Percentiles rank a stretch among this genome's conserved stretches.
These are phyloP conservation scores for Paulownia fortunei DNA, from an alignment of 257 asterid genomes.

Conservation along the genomic window DNA sequence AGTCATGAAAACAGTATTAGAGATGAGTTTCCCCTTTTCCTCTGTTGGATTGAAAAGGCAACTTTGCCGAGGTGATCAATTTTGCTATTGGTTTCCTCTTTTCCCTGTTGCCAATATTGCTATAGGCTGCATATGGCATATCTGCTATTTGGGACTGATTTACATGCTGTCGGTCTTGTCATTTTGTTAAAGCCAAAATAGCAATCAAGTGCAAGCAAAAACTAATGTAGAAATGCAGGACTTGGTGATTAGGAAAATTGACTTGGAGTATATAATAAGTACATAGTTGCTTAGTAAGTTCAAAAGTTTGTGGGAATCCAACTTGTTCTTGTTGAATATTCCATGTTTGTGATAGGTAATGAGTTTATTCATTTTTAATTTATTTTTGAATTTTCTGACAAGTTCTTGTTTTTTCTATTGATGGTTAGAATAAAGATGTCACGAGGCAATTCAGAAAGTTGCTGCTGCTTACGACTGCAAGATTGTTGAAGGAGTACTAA, in stretches of 20 bases:
- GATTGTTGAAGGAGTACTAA: slow-evolving; percentile 90
- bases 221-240: neutral
- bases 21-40: neutral
- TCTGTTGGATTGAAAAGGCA: neutral
- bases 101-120: slow-evolving; percentile 38
- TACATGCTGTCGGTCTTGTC: neutral
- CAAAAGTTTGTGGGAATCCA: neutral
- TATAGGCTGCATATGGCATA: slow-evolving; percentile 10
- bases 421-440: slow-evolving; percentile 73
- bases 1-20: neutral
- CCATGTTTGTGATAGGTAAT: neutral
- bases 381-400: neutral
- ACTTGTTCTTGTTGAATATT: slow-evolving; percentile 10
- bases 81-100: slow-evolving; percentile 25
- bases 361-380: neutral
- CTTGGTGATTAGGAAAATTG: neutral
- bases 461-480: slow-evolving; percentile 97
- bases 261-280: neutral
- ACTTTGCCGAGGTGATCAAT: slow-evolving; percentile 36
- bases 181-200: slow-evolving; percentile 9
- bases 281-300: neutral
- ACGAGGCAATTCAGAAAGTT: slow-evolving; percentile 84
- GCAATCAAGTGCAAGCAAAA: neutral
- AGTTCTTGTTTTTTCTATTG: neutral
- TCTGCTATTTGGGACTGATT: neutral